Percentiles rank a stretch among this genome's conserved stretches.
Evolutionary conservation across 2,329 filamentous ascomycete genomes (phyloP).

Genomic region (Penicillium thymicola): DNA sequence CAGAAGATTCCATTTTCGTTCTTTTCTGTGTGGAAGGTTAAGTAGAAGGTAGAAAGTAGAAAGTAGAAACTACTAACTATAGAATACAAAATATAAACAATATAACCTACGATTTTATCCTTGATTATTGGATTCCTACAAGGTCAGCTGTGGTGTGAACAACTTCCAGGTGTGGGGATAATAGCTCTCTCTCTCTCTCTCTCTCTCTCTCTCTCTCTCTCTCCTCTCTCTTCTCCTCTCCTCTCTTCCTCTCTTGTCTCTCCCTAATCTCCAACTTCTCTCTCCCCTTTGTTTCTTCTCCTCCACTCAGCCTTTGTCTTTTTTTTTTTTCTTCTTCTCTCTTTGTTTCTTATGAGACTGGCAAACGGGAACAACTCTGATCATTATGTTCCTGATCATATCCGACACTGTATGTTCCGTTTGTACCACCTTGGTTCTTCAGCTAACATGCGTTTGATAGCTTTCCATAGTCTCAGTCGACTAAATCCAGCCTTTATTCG

Average conservation of each 20-base stretch:
- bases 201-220: background rate
- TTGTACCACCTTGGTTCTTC: slow-evolving; percentile 1
- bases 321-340: background rate
- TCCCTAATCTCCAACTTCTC: background rate
- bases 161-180: slow-evolving; percentile 1
- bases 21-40: too few species aligned
- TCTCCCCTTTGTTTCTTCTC: background rate
- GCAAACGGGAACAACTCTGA: slow-evolving; percentile 16
- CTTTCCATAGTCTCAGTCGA: slow-evolving; percentile 14
- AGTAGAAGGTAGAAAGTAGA: too few species aligned
- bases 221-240: too few species aligned
- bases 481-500: slow-evolving; percentile 15
- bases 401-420: slow-evolving; percentile 13
- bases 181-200: background rate
- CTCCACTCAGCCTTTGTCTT: background rate
- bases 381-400: slow-evolving; percentile 21
- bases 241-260: background rate
- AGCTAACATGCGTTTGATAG: slow-evolving; percentile 21
- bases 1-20: background rate
- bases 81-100: too few species aligned
- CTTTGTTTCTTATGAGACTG: slow-evolving; percentile 10
- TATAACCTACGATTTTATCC: background rate
- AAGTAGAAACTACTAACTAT: too few species aligned
- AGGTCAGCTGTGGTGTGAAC: background rate
- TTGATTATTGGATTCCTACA: background rate